phyloP scores from a whole-genome alignment of 108 stramenopile genomes.

The Pseudonitzschia multistriata region DNA sequence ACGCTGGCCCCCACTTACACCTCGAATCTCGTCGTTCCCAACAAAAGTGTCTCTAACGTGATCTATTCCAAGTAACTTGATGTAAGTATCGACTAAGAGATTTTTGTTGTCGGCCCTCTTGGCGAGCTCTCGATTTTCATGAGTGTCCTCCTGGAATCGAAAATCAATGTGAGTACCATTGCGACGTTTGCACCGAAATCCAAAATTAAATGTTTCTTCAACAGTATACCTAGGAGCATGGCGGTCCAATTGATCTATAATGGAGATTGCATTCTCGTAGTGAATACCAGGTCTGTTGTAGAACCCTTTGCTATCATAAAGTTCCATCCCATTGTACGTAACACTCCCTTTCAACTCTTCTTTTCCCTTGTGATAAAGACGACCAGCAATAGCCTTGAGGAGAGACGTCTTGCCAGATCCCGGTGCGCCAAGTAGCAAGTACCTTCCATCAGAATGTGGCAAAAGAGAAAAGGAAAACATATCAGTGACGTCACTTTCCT shows the following conservation, averaged over 20 bases:
- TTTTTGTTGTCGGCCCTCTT: slow-evolving; percentile 23
- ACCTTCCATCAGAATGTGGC: slow-evolving; percentile 1
- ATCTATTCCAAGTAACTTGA: slow-evolving; percentile 42
- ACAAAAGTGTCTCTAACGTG: slow-evolving; percentile 77
- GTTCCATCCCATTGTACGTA: slow-evolving; percentile 10
- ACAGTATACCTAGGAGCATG: slow-evolving; percentile 73
- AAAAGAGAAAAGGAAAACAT: not conserved
- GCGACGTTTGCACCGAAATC: slow-evolving; percentile 56
- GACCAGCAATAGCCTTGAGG: slow-evolving; percentile 65
- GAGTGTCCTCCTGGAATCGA: slow-evolving; percentile 12
- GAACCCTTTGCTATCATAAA: slow-evolving; percentile 31
- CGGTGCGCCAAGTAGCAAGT: slow-evolving; percentile 64
- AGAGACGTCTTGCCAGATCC: slow-evolving; percentile 73
- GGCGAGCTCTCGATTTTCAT: slow-evolving; percentile 12
- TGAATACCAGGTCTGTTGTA: slow-evolving; percentile 26
- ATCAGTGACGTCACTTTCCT: too few species aligned
- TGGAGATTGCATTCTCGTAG: slow-evolving; percentile 48
- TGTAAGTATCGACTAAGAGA: slow-evolving; percentile 18
- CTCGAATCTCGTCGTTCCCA: slow-evolving; percentile 74
- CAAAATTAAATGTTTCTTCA: slow-evolving; percentile 79
- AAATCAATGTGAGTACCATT: slow-evolving; percentile 28
- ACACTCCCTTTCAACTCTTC: slow-evolving; percentile 45
- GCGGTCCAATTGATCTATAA: slow-evolving; percentile 66
- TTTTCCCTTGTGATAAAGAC: slow-evolving; percentile 54
- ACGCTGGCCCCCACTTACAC: slow-evolving; percentile 77